Base-by-base conservation (phyloP, 2,329 filamentous ascomycete species). In the Coniochaeta sp. region DNA sequence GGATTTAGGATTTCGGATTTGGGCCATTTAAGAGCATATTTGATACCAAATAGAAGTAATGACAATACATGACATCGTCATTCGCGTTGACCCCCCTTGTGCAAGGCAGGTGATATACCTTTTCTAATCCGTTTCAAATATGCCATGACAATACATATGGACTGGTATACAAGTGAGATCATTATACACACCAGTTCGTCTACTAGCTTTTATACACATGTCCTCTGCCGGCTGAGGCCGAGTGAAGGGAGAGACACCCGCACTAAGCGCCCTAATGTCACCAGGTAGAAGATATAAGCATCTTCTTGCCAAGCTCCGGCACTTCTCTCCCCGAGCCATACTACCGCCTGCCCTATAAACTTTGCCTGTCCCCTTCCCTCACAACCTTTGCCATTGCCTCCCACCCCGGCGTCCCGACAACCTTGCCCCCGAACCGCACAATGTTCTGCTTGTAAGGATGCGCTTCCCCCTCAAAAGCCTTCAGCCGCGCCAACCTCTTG, bases 371-470 rank as follows among this genome's bases (percentile, higher is more conserved):
- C 17, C 74, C 74, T 61, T 78, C 75, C 61, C 83, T 73, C 55
- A 86, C 78, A 57, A 74, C 77, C 71, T 76, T 75, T 1, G 80
- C 79, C 1, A 76, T 76, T 65, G 77, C 74, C 66, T 79, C 75
- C 83, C 83, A 86, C 2, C 82, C 82, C 44, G 77, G 71, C 55
- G 74, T 68, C 0, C 83, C 83, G 1, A 86, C 83, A 44, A 72
- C 68, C 66, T 83, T 78, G 17, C 86, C 88, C 7, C 81, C 82
- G 66, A 93, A 89, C 71, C 84, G 85, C 57, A 97, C 75, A 63
- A 98, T 76, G 71, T 99, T 99, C 74, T 88, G 76, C 82, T 90
- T 90, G 74, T 97, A 98, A 42, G 95, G 96, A 79, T 99, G 93
- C 26, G 86, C 86, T 42, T 85, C 81, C n/a, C 93, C 92, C 77